Evolutionary conservation across 169 alveolate genomes (phyloP).

Genomic region (Fabrea salina): DNA sequence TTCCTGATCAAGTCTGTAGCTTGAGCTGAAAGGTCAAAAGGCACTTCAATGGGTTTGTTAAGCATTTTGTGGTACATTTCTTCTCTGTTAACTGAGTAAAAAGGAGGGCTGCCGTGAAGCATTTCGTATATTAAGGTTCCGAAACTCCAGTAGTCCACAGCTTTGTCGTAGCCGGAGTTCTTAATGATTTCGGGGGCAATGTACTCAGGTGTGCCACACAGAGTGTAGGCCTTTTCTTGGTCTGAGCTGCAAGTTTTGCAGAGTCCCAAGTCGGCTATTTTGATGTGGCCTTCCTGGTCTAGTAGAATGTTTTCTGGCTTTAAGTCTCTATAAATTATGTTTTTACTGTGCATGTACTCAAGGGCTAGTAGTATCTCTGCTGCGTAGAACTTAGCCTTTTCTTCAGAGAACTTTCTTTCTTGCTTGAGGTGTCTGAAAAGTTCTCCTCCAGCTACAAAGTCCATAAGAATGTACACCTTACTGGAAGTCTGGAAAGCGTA

Average conservation of each 20-base stretch:
- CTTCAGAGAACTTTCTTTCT: slow-evolving; percentile 56
- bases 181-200: slow-evolving; percentile 55
- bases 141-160: slow-evolving; percentile 62
- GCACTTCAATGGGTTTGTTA: slow-evolving; percentile 57
- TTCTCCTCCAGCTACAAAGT: slow-evolving; percentile 74
- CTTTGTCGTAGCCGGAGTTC: slow-evolving; percentile 40
- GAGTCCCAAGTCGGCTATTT: slow-evolving; percentile 77
- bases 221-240: slow-evolving; percentile 8
- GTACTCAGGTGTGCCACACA: slow-evolving; percentile 59
- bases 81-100: slow-evolving; percentile 94
- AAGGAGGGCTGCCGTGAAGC: slow-evolving; percentile 44
- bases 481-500: slow-evolving; percentile 47
- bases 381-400: slow-evolving; percentile 60
- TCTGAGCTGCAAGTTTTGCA: slow-evolving; percentile 46
- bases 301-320: slow-evolving; percentile 84
- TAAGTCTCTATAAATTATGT: slow-evolving; percentile 78
- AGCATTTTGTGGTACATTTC: slow-evolving; percentile 85
- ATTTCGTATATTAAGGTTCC: slow-evolving; percentile 64
- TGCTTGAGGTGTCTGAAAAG: slow-evolving; percentile 68
- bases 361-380: slow-evolving; percentile 63
- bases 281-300: slow-evolving; percentile 76
- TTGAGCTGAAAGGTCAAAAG: slow-evolving; percentile 6
- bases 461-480: slow-evolving; percentile 58
- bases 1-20: slow-evolving; percentile 28
- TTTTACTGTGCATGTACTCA: slow-evolving; percentile 66